Percentiles rank a stretch among this genome's conserved stretches.
These are phyloP conservation scores for Aspergillus fructus DNA, from an alignment of 2,329 filamentous ascomycete species.

Conservation along the genomic window DNA sequence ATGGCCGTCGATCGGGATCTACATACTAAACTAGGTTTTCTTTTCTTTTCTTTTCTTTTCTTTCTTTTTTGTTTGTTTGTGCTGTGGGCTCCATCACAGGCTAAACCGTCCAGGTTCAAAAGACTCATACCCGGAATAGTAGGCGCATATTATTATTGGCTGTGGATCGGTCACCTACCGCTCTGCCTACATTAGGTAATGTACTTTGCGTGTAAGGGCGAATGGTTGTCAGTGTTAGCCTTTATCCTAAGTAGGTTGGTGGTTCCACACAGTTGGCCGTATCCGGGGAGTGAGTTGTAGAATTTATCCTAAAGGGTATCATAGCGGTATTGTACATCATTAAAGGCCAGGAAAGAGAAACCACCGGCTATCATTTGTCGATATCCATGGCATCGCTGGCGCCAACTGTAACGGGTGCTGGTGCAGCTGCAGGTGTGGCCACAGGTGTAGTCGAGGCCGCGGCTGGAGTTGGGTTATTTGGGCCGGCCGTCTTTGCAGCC, in stretches of 20 bases:
- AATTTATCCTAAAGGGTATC: slow-evolving; percentile 8
- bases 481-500: slow-evolving; percentile 9
- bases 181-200: not conserved
- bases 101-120: too few species aligned
- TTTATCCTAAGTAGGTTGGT: not conserved
- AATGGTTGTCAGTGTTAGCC: not conserved
- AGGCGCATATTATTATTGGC: not conserved
- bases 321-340: slow-evolving; percentile 10
- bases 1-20: not conserved
- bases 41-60: too few species aligned
- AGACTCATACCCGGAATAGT: not conserved
- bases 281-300: not conserved
- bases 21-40: not conserved
- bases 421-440: not conserved
- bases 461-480: not conserved
- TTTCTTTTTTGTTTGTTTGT: not conserved
- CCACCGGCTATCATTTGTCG: slow-evolving; percentile 14
- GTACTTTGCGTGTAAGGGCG: not conserved
- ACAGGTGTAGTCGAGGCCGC: not conserved
- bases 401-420: slow-evolving; percentile 6
- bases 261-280: not conserved
- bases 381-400: slow-evolving; percentile 19
- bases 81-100: too few species aligned
- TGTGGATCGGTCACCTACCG: not conserved
- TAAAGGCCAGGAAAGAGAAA: not conserved